Conservation (phyloP, 2,329 filamentous ascomycete genomes). For the Chaetomium olivaceum region DNA sequence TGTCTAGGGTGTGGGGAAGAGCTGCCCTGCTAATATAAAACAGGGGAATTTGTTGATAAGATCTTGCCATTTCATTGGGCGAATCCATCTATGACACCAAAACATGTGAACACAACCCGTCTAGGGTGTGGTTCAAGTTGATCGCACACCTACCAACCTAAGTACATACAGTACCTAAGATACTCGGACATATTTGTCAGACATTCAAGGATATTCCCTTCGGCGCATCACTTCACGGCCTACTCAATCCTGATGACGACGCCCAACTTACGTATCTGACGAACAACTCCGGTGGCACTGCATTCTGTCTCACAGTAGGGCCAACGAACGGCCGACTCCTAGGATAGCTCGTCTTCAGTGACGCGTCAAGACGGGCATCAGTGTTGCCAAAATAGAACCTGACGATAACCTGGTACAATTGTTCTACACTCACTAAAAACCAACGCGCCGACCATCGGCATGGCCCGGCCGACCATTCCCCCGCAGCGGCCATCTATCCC, state of each 20-base stretch:
- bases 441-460: slow-evolving; percentile 12
- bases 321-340: neutral
- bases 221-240: neutral
- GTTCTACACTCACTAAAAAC: slow-evolving; percentile 17
- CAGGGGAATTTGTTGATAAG: slow-evolving; percentile 14
- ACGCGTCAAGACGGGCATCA: slow-evolving; percentile 12
- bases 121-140: neutral
- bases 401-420: slow-evolving; percentile 18
- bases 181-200: neutral
- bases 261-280: neutral
- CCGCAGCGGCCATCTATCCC: slow-evolving; percentile 16
- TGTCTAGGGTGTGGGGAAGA: neutral
- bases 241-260: slow-evolving; percentile 13
- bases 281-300: neutral
- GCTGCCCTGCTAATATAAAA: neutral
- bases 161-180: too few species aligned
- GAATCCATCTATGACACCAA: neutral
- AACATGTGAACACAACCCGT: neutral
- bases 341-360: slow-evolving; percentile 3
- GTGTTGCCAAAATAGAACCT: neutral
- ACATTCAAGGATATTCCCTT: neutral
- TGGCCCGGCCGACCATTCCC: slow-evolving; percentile 2
- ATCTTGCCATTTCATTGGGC: slow-evolving; percentile 21
- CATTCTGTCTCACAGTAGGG: neutral
- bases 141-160: neutral